A percentile compares a stretch with the other conserved stretches of the same genome.
These are phyloP conservation scores for Starmerella riodocensis DNA, from an alignment of 805 yeast species.

Conservation along the genomic window DNA sequence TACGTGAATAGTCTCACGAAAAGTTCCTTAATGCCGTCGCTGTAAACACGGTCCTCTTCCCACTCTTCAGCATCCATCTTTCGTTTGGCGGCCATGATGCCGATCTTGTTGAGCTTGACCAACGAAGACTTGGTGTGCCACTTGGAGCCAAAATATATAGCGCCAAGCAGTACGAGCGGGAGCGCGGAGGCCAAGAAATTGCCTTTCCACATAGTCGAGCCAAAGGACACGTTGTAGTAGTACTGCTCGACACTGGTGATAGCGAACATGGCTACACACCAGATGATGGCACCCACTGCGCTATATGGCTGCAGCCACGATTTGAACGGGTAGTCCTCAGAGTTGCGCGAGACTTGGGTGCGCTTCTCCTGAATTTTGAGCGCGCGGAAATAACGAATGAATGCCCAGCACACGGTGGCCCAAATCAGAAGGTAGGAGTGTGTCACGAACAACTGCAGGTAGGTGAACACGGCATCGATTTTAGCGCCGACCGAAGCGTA, in stretches of 20 bases:
- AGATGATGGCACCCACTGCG: constrained; percentile 39
- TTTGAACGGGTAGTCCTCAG: constrained; percentile 51
- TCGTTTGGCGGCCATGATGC: constrained; percentile 46
- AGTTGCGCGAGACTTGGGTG: constrained; percentile 52
- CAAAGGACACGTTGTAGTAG: not conserved
- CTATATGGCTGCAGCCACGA: constrained; percentile 56
- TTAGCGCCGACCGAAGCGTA: constrained; percentile 5
- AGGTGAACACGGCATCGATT: not conserved
- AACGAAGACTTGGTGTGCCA: constrained; percentile 45
- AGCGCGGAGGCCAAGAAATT: constrained; percentile 23
- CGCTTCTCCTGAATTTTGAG: constrained; percentile 32
- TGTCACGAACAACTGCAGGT: constrained; percentile 6
- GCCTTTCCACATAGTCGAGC: constrained; percentile 2
- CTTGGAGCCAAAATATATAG: constrained; percentile 42
- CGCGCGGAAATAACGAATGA: constrained; percentile 47
- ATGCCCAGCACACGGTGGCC: constrained; percentile 54
- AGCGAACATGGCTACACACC: constrained; percentile 6
- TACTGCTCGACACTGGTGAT: constrained; percentile 3
- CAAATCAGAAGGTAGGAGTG: constrained; percentile 40
- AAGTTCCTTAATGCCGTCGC: constrained; percentile 9
- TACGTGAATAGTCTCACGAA: constrained; percentile 1
- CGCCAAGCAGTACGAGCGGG: constrained; percentile 38
- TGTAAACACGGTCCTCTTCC: constrained; percentile 21
- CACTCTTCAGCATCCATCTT: constrained; percentile 20
- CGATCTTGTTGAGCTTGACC: constrained; percentile 57